These are phyloP conservation scores for Kwoniella shandongensis DNA, from an alignment of 768 basidiomycete genomes.

Conservation along the genomic window DNA sequence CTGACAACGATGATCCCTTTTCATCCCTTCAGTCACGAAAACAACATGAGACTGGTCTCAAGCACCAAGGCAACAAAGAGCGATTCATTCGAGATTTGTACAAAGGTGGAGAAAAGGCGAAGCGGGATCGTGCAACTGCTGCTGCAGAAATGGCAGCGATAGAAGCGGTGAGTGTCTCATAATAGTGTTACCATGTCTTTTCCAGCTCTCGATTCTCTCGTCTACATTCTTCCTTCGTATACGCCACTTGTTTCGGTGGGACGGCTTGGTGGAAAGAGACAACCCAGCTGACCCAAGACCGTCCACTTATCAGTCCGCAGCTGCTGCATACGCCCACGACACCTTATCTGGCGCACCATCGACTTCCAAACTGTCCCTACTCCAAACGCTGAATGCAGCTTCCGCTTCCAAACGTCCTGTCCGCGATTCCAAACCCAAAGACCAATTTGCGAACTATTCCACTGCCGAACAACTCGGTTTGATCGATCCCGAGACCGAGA, in stretches of 20 bases:
- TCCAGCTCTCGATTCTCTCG: no score
- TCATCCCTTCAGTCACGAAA: conserved; percentile 67
- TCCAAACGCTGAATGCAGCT: conserved; percentile 53
- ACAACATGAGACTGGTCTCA: conserved; percentile 88
- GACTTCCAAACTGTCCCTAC: conserved; percentile 36
- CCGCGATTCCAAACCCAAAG: conserved; percentile 21
- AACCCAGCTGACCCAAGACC: no score
- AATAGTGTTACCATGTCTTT: no score
- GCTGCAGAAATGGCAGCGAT: conserved; percentile 82
- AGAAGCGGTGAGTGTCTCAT: conserved; percentile 63
- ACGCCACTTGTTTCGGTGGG: no score
- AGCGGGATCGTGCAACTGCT: conserved; percentile 60
- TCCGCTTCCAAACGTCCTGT: conserved; percentile 20
- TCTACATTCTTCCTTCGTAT: no score
- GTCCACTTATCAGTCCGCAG: conserved; percentile 1
- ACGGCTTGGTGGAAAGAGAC: no score
- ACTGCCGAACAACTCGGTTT: conserved; percentile 81
- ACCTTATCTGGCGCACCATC: conserved; percentile 61
- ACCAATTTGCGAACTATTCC: conserved; percentile 73
- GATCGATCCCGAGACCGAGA: conserved; percentile 67
- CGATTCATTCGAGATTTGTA: conserved; percentile 88
- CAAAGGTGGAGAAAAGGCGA: conserved; percentile 68
- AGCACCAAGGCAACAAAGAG: conserved; percentile 92
- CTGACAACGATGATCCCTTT: no score
- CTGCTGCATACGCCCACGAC: conserved; percentile 76